These are phyloP conservation scores for Hypoxylon crocopeplum DNA, from an alignment of 495 filamentous ascomycete genomes.

Conservation along the genomic window DNA sequence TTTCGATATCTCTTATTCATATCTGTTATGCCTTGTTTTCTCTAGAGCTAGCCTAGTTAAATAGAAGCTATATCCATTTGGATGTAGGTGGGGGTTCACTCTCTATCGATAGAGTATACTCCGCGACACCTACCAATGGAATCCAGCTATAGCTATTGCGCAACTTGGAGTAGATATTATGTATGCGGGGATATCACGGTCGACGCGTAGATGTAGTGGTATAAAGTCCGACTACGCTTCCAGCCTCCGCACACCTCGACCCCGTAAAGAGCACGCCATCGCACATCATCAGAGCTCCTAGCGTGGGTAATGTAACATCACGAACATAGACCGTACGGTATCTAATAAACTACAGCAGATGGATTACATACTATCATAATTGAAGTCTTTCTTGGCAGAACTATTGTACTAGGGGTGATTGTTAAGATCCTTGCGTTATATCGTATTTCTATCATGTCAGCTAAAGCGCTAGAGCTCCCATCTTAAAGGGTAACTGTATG, in stretches of 20 bases:
- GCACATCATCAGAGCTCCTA: slow-evolving; percentile 27
- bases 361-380: neutral
- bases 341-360: neutral
- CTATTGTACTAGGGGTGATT: too few relatives aligned
- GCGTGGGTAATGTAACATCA: slow-evolving; percentile 14
- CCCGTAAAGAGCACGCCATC: slow-evolving; percentile 47
- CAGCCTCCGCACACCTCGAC: slow-evolving; percentile 4
- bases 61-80: neutral
- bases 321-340: neutral
- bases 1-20: slow-evolving; percentile 19
- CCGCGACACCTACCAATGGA: slow-evolving; percentile 24
- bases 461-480: neutral
- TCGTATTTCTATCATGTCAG: slow-evolving; percentile 1
- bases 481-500: slow-evolving; percentile 3
- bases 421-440: slow-evolving; percentile 4
- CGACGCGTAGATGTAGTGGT: slow-evolving; percentile 4
- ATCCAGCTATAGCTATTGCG: slow-evolving; percentile 11
- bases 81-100: slow-evolving; percentile 3
- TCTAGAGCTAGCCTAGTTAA: neutral
- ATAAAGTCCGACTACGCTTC: neutral
- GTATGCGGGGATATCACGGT: slow-evolving; percentile 14
- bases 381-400: too few relatives aligned
- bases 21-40: slow-evolving; percentile 4
- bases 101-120: slow-evolving; percentile 28
- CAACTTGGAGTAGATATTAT: slow-evolving; percentile 28